Evolutionary conservation across 768 basidiomycete genomes (phyloP), one percentile per base, ranked within the genome.

Genomic region (Omphalotus guepiniiformis): DNA sequence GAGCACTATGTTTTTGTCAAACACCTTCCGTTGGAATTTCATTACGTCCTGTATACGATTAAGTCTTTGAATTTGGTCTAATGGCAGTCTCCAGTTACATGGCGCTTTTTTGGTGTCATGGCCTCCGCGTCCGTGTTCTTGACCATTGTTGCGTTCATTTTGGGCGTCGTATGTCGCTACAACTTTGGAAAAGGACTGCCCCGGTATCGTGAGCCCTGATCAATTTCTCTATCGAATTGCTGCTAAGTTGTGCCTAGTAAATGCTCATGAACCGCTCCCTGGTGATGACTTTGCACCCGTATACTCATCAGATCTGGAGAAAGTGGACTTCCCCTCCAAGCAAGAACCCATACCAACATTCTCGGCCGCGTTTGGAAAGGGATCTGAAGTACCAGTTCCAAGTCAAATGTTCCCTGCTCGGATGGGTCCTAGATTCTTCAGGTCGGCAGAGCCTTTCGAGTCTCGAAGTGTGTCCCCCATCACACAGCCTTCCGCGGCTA

Each of bases 101-200:
- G 88, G 88, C 63, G 62, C 3, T 88, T 90, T 72, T 90, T 90
- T 63, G 73, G 77, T 40, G 58, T 83, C 48, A 82, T 85, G 68
- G 71, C 78, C 6, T 60, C 70, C 7, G 66, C 75, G 2, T 84
- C 87, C 0, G 79, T 82, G 11, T 55, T 75, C 43, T 69, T 91
- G 38, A 76, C 79, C 1, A 48, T 82, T 13, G 40, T 71, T 21
- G 72, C 80, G 0, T 71, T 87, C 54, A 53, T 82, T 46, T 59
- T 90, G 39, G 88, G 85, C 2, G 55, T 88, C 28, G 53, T 82
- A 51, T 89, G 87, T 60, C 75, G 81, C 28, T 60, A 78, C 56
- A 89, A 90, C 68, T 90, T 90, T 55, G 85, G 83, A 48, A 87
- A 85, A 62, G 88, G 88, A 19, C 68, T 91, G 49, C 64, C 73